A percentile compares a stretch with the other conserved stretches of the same genome.
Evolutionary conservation across 148 eudicot species (phyloP).

Genomic region (Amaranthus hypochondriacus): DNA sequence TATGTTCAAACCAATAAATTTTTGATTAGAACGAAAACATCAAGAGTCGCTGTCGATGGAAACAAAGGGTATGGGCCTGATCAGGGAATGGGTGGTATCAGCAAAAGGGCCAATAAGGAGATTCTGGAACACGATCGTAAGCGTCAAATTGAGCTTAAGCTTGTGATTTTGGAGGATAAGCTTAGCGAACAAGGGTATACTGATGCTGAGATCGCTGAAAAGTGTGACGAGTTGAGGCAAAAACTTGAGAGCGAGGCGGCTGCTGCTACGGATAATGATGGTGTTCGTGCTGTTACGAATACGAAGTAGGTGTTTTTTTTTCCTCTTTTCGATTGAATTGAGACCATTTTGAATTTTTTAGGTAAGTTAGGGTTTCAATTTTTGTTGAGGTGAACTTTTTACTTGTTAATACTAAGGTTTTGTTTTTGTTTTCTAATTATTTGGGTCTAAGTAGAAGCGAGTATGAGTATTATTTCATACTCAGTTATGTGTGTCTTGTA

Average conservation of each 20-base stretch:
- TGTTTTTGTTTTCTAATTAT: too few relatives aligned
- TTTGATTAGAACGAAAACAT: slow-evolving; percentile 48
- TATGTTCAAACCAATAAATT: slow-evolving; percentile 83
- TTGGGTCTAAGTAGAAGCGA: too few relatives aligned
- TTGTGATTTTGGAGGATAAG: slow-evolving; percentile 70
- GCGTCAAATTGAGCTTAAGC: slow-evolving; percentile 91
- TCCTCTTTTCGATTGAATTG: too few relatives aligned
- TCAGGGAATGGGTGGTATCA: slow-evolving; percentile 71
- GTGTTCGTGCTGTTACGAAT: slow-evolving; percentile 27
- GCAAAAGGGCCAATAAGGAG: slow-evolving; percentile 64
- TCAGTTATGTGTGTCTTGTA: too few relatives aligned
- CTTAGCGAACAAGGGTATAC: slow-evolving; percentile 83
- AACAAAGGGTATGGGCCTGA: slow-evolving; percentile 51
- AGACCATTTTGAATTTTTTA: too few relatives aligned
- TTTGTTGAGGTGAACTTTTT: too few relatives aligned
- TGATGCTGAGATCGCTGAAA: slow-evolving; percentile 61
- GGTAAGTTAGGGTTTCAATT: too few relatives aligned
- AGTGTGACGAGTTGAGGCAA: slow-evolving; percentile 52
- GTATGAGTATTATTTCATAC: too few relatives aligned
- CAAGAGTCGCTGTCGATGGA: slow-evolving; percentile 35
- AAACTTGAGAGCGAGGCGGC: slow-evolving; percentile 57
- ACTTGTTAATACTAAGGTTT: too few relatives aligned
- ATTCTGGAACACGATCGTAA: slow-evolving; percentile 93
- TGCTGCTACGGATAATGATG: slow-evolving; percentile 30
- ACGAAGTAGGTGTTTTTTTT: slow-evolving; percentile 20